Evolutionary conservation across 148 eudicot genomes (phyloP).

Genomic region (Vaccinium darrowii): DNA sequence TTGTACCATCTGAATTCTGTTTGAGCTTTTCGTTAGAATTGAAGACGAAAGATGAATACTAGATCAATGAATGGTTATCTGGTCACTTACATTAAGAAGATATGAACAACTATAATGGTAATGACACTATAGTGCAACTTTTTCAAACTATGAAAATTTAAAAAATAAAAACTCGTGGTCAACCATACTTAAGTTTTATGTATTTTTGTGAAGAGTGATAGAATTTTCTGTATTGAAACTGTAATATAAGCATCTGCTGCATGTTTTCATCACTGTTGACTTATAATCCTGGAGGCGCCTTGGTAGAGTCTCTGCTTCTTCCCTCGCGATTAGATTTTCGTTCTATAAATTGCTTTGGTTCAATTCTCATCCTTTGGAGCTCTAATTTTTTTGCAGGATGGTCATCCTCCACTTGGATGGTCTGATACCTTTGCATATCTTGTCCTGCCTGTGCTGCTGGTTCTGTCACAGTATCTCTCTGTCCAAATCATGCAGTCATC

Average conservation of each 20-base stretch:
- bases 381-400: conserved; percentile 54
- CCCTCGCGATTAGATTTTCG: not conserved
- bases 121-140: not conserved
- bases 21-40: not conserved
- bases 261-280: not conserved
- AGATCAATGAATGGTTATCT: not conserved
- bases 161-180: not conserved
- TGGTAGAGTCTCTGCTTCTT: not conserved
- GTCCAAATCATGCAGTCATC: conserved; percentile 92
- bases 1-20: not conserved
- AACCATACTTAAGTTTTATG: not conserved
- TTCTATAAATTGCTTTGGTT: not conserved
- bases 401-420: conserved; percentile 98
- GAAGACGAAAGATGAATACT: not conserved
- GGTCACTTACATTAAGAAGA: not conserved
- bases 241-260: not conserved
- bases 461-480: conserved; percentile 75
- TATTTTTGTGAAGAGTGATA: not conserved
- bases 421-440: conserved; percentile 90
- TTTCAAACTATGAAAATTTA: not conserved
- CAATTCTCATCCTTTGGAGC: not conserved
- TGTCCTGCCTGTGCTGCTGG: conserved; percentile 75
- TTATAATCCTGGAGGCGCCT: not conserved
- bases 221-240: not conserved
- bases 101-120: not conserved